A percentile compares a stretch with the other conserved stretches of the same genome.
These are phyloP conservation scores for Actinomortierella ambigua DNA, from an alignment of 371 early-diverging fungal genomes.

Conservation along the genomic window DNA sequence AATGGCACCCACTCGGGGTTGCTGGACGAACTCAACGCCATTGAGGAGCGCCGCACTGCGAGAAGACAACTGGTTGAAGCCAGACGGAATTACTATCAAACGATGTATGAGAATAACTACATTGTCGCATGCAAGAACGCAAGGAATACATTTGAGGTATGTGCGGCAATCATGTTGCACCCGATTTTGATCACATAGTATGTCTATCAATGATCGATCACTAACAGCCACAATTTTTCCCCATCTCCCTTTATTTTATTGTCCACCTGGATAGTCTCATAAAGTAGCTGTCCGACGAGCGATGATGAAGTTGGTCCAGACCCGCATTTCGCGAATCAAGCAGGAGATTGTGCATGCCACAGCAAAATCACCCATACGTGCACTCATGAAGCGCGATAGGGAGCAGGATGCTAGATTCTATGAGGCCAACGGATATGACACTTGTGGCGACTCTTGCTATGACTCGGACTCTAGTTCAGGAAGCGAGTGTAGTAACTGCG, in stretches of 20 bases:
- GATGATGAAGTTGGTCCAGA: conserved; percentile 32
- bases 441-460: conserved; percentile 36
- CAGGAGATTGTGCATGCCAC: conserved; percentile 26
- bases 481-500: conserved; percentile 41
- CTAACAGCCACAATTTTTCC: neutral
- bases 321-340: conserved; percentile 31
- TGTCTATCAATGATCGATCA: neutral
- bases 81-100: conserved; percentile 13
- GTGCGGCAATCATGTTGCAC: neutral
- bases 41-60: conserved; percentile 29
- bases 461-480: conserved; percentile 44
- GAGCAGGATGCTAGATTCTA: no score
- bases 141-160: conserved; percentile 30
- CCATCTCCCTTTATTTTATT: neutral
- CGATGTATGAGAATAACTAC: conserved; percentile 23
- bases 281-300: conserved; percentile 13
- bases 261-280: conserved; percentile 17
- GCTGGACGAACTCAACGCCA: conserved; percentile 31
- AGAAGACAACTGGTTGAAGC: conserved; percentile 14
- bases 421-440: conserved; percentile 11
- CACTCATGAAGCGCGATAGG: neutral
- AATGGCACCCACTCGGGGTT: conserved; percentile 37
- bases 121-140: conserved; percentile 33
- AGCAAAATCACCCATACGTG: neutral
- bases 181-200: neutral